phyloP scores from a whole-genome alignment of 257 asterid species.

The Oldenlandia corymbosa region DNA sequence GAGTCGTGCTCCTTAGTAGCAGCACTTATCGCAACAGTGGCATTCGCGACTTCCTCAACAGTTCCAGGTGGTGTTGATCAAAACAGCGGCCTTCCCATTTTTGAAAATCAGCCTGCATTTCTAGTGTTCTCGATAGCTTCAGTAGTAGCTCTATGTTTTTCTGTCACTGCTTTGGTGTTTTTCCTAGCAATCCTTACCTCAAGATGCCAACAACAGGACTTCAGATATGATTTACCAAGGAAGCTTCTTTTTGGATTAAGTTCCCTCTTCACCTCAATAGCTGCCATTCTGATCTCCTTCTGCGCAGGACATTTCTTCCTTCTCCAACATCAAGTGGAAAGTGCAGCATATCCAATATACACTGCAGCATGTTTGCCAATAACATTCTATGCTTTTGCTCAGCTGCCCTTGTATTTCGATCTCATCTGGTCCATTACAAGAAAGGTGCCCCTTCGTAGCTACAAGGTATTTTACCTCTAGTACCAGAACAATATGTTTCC shows the following conservation, averaged over 20 bases:
- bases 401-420: conserved; percentile 52
- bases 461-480: conserved; percentile 20
- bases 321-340: conserved; percentile 24
- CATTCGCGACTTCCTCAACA: conserved; percentile 52
- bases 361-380: conserved; percentile 38
- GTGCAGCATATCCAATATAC: conserved; percentile 39
- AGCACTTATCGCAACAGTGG: conserved; percentile 59
- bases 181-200: conserved; percentile 60
- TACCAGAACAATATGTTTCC: neutral
- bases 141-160: conserved; percentile 45
- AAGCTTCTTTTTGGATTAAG: conserved; percentile 46
- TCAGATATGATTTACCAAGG: conserved; percentile 36
- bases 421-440: conserved; percentile 37
- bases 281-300: conserved; percentile 45
- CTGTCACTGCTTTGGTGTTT: conserved; percentile 54
- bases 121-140: conserved; percentile 40
- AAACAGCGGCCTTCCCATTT: conserved; percentile 30
- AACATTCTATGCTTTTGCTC: conserved; percentile 34
- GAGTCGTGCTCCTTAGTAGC: conserved; percentile 62
- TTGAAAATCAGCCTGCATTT: conserved; percentile 24
- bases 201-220: conserved; percentile 41
- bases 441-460: conserved; percentile 40
- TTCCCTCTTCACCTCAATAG: conserved; percentile 46
- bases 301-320: conserved; percentile 59
- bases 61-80: conserved; percentile 54